Evolutionary conservation across 495 filamentous ascomycete genomes (phyloP), one percentile per base, ranked within the genome.

Genomic region (Corynascus novoguineensis): DNA sequence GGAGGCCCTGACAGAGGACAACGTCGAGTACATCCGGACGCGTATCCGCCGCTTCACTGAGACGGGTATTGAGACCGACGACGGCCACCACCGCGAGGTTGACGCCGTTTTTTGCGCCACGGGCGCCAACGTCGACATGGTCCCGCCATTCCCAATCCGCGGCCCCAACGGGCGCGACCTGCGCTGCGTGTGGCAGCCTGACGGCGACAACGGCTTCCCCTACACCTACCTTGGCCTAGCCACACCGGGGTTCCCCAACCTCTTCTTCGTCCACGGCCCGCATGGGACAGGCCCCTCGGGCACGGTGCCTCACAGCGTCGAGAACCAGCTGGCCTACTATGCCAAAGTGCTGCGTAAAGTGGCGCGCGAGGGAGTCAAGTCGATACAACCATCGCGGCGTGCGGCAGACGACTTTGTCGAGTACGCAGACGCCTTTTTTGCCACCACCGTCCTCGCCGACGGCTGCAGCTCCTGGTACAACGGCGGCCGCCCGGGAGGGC

Each of bases 401-500:
- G 85, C 84, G 0, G 71, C 84, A 0, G 81, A 86, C 54, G 83
- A 86, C 45, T 87, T 86, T 57, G 68, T 84, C 34, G 74, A 79
- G 29, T 83, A 83, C 66, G 77, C 74, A 38, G 83, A 86, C 64
- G 71, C 76, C 7, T 87, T 84, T 66, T 85, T 86, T 64, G 72
- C 73, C 8, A 75, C 74, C 21, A 86, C 82, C 4, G 84, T 86
- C 3, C 75, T 82, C 68, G 75, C 81, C 0, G 81, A 82, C 34
- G 78, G 80, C 55, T 90, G 86, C 69, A 81, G 78, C 45, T 83
- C 78, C 3, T 90, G 86, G 86, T 86, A 86, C 63, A 87, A 88
- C 38, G 64, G 83, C 48, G 83, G 83, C 80, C 82, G 29, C 5
- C 29, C 29, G 5, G 29, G 29, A 10, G 29, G 29, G 29, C 55